Evolutionary conservation across 192 early-diverging fungal species (phyloP).

Genomic region (Coemansia sp.): DNA sequence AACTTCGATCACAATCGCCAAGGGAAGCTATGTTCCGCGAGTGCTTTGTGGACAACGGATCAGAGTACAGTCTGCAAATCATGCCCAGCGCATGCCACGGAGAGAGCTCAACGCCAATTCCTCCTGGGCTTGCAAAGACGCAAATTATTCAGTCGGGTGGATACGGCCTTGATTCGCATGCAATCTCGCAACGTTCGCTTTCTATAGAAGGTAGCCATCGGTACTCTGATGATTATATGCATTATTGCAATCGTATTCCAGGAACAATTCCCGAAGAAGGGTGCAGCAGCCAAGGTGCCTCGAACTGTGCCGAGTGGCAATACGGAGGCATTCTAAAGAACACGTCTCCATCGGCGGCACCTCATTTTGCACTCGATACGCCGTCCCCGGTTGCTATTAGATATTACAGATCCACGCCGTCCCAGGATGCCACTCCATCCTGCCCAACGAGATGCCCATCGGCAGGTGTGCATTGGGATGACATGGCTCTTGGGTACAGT

Average conservation of each 20-base stretch:
- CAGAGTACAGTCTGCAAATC: constrained; percentile 6
- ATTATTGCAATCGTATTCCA: neutral
- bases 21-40: constrained; percentile 10
- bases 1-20: constrained; percentile 23
- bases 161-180: constrained; percentile 32
- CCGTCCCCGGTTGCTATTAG: constrained; percentile 31
- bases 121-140: neutral
- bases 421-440: constrained; percentile 20
- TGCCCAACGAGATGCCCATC: constrained; percentile 4
- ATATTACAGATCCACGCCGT: constrained; percentile 19
- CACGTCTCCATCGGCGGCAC: neutral
- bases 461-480: constrained; percentile 17
- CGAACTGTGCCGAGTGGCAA: neutral
- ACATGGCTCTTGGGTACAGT: neutral
- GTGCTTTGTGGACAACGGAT: constrained; percentile 19
- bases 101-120: constrained; percentile 13
- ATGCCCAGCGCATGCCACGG: neutral
- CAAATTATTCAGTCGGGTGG: neutral
- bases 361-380: constrained; percentile 13
- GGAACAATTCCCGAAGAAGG: neutral
- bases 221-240: neutral
- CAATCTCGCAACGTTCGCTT: neutral
- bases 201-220: neutral
- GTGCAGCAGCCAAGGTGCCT: neutral
- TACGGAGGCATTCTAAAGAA: neutral